Percentiles rank a stretch among this genome's conserved stretches.
phyloP scores from a whole-genome alignment of 257 asterid species.

The Rauvolfia tetraphylla region DNA sequence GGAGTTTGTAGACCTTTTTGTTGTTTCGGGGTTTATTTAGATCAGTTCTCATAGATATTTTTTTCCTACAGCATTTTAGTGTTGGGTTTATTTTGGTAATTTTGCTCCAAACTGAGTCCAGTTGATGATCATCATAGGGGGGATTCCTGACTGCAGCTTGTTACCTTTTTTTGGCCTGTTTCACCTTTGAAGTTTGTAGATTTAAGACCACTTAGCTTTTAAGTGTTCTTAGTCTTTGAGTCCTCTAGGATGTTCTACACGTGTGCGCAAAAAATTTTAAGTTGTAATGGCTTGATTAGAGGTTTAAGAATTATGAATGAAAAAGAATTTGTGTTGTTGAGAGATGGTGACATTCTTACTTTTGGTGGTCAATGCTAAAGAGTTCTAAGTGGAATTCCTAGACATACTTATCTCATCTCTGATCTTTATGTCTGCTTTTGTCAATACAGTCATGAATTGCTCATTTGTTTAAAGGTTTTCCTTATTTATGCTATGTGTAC shows the following conservation, averaged over 20 bases:
- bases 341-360: not conserved
- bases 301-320: not conserved
- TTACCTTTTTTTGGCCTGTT: not conserved
- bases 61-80: not conserved
- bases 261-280: too few species aligned
- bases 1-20: not conserved
- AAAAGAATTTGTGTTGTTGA: not conserved
- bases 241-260: not conserved
- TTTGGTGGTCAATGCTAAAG: not conserved
- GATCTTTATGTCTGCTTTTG: not conserved
- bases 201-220: too few species aligned
- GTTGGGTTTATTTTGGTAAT: not conserved
- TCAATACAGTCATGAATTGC: not conserved
- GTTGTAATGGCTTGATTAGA: not conserved
- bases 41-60: not conserved
- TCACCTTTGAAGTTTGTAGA: not conserved
- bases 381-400: not conserved
- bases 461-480: conserved; percentile 9
- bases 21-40: not conserved
- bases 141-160: not conserved
- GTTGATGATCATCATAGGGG: not conserved
- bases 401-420: not conserved
- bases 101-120: not conserved
- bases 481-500: conserved; percentile 9
- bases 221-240: not conserved